Base-by-base conservation (phyloP, 169 alveolate species). In the Plasmodium ovale region DNA sequence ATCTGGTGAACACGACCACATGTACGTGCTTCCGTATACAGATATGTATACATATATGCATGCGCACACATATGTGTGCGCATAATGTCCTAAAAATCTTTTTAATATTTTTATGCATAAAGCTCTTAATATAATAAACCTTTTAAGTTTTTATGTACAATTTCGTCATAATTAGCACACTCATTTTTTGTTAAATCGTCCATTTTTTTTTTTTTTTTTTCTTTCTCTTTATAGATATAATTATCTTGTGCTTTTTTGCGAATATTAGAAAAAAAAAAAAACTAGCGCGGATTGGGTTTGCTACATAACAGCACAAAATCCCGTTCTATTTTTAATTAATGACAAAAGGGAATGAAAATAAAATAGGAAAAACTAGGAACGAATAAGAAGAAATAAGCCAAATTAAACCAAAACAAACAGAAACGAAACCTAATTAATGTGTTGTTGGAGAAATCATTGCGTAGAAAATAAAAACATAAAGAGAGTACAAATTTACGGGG, bases 101-200 rank as follows among this genome's bases (percentile, higher is more conserved):
- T 39, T 39, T 39, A 39, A 39, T 6, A 39, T 39, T 39, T 39
- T 39, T 21, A 58, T 58, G 39, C 27, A 58, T 58, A 58, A 25
- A 14, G 44, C 21, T 58, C 27, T 51, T 19, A 49, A 21, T n/a
- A 35, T 2, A 59, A 21, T 35, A 44, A 79, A 79, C 89, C 89
- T 79, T 79, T 79, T 42, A 79, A 19, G 14, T 65, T 31, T 51
- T 67, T 65, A n/a, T 29, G 84, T 51, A 79, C 60, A 49, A 47
- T 29, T 49, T 79, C 72, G 35, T 79, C 89, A 74, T 59, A 60
- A 65, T 74, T 59, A 59, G 14, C 23, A 58, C 27, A 27, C 51
- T 58, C 84, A 56, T 35, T 37, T 27, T 21, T 49, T 65, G 25
- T 39, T 29, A 65, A 65, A 27, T 64, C 47, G 7, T 62, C 56